Percentiles rank a stretch among this genome's conserved stretches.
phyloP scores from a whole-genome alignment of 495 filamentous ascomycete genomes.

The Penicillium diatomitis region DNA sequence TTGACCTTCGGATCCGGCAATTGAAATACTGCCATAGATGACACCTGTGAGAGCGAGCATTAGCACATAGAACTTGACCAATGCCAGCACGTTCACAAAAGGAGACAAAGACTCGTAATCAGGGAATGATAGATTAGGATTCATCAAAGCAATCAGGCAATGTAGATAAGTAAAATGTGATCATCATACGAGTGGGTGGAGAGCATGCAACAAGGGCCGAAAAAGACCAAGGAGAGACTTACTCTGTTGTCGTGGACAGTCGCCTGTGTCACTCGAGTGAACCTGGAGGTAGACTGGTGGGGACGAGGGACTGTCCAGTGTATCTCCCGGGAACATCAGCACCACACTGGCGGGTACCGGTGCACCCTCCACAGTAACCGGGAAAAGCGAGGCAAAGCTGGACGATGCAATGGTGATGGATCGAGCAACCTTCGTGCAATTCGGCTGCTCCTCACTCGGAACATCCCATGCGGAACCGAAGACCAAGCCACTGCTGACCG shows the following conservation, averaged over 20 bases:
- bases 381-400: slow-evolving; percentile 57
- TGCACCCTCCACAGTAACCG: slow-evolving; percentile 60
- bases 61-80: slow-evolving; percentile 29
- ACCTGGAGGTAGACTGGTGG: slow-evolving; percentile 64
- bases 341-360: slow-evolving; percentile 66
- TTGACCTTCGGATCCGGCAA: slow-evolving; percentile 27
- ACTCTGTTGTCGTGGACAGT: slow-evolving; percentile 83
- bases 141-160: slow-evolving; percentile 88
- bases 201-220: slow-evolving; percentile 4
- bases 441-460: slow-evolving; percentile 10
- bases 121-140: slow-evolving; percentile 58
- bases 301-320: slow-evolving; percentile 25
- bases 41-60: slow-evolving; percentile 48
- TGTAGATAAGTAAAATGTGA: slow-evolving; percentile 93
- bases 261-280: slow-evolving; percentile 80
- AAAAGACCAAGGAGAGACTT: slow-evolving; percentile 37
- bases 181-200: slow-evolving; percentile 61
- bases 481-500: slow-evolving; percentile 47
- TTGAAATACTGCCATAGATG: slow-evolving; percentile 51
- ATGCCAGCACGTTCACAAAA: slow-evolving; percentile 7
- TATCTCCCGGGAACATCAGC: slow-evolving; percentile 56
- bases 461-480: slow-evolving; percentile 42
- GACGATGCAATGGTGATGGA: slow-evolving; percentile 61
- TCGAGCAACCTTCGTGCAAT: slow-evolving; percentile 24
- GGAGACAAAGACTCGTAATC: slow-evolving; percentile 43